Evolutionary conservation across 2,329 filamentous ascomycete species (phyloP).

Genomic region (Alternaria conjuncta): DNA sequence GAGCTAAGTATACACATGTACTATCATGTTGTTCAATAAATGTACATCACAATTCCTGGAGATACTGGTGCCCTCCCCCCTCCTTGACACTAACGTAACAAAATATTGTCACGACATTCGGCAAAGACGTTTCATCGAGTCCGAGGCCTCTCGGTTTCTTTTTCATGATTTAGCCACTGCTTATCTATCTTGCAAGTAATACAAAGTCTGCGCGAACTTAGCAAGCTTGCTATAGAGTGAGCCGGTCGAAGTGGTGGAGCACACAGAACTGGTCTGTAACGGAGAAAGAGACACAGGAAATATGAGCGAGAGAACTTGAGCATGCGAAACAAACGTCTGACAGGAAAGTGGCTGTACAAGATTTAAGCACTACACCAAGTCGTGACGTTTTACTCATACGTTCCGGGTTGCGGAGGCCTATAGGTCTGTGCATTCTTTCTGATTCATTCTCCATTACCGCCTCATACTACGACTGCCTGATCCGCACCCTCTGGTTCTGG

Average conservation of each 20-base stretch:
- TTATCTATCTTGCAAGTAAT: background rate
- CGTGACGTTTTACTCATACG: background rate
- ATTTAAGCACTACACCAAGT: background rate
- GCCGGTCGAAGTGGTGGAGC: background rate
- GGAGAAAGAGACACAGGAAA: background rate
- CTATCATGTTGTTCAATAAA: background rate
- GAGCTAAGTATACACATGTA: background rate
- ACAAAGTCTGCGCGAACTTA: background rate
- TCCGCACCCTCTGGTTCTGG: background rate
- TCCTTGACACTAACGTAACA: background rate
- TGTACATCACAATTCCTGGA: background rate
- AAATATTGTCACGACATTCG: background rate
- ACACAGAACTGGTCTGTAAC: background rate
- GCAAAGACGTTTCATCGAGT: background rate
- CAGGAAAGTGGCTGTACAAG: background rate
- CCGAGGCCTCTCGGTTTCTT: background rate
- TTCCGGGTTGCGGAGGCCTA: background rate
- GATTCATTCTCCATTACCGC: background rate
- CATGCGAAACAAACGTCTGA: background rate
- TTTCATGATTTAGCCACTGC: background rate
- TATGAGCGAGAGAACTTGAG: background rate
- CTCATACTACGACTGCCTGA: background rate
- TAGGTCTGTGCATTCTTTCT: background rate
- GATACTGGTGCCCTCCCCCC: background rate
- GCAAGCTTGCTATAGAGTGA: constrained; percentile 1